Evolutionary conservation across 768 basidiomycete genomes (phyloP), one percentile per base, ranked within the genome.

Genomic region (Naganishia vishniacii): DNA sequence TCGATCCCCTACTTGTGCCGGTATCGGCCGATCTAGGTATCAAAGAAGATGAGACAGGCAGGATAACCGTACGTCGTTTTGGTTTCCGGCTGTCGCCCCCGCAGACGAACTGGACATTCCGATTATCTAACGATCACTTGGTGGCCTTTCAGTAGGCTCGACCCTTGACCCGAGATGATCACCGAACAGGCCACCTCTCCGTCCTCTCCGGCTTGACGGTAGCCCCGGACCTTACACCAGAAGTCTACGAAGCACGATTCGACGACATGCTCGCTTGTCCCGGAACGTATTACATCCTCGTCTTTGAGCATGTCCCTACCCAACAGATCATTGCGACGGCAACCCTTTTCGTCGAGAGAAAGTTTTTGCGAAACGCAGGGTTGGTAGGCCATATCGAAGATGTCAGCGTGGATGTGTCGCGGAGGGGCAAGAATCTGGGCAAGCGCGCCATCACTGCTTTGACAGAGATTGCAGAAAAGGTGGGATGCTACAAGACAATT

Each of bases 371-470:
- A 42, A 85, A 83, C 1, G 80, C 89, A n/a, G 89, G 90, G 23
- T 82, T 82, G 67, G 89, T 91, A 15, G 95, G 93, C 0, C 95
- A 99, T 73, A 92, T 99, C 67, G 95, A 99, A 79, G 95, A 99
- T 75, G 95, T 99, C 67, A 93, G 91, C 3, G 93, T 99, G 20
- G 85, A 88, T 78, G 85, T 87, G 78, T 80, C 77, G 45, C 84
- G 88, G 79, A 92, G 95, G 81, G 95, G 95, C 32, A 88, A 87
- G 79, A 92, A 90, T 77, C 82, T 99, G 32, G 95, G 95, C 0
- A 77, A 89, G 78, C 82, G 86, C 69, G 81, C 98, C 70, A 91
- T 99, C 73, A 83, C 89, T 70, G 87, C 89, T 4, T 81, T 98
- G 70, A 89, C 88, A 1, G 82, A 82, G 59, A 86, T 98, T 72